Evolutionary conservation across 352 stramenopile genomes (phyloP), one percentile per base, ranked within the genome.

Genomic region (Pythium rishiriense): DNA sequence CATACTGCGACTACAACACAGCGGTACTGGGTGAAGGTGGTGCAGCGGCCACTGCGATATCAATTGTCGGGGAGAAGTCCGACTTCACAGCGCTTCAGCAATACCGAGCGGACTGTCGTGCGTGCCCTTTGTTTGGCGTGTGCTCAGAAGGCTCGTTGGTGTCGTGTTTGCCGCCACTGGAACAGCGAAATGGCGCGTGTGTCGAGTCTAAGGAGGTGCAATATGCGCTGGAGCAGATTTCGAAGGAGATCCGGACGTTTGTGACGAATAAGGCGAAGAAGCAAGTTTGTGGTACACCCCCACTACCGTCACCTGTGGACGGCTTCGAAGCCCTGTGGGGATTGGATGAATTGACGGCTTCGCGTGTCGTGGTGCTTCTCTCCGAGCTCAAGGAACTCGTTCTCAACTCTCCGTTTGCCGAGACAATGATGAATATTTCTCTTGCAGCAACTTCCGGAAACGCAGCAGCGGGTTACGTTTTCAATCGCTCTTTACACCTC

Each of bases 401-500:
- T n/a, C 62, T 70, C 3, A 68, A 66, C 29, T 77, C 72, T 3
- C 68, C 73, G 21, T 85, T 81, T 26, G 72, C 70, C 22, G 76
- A 77, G 42, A 75, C 74, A 17, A 67, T 84, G n/a, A 63, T 68
- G 22, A 68, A 64, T 9, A 58, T 90, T 21, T 68, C 61, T 12
- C 47, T 68, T 3, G 53, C 54, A 0, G 61, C 61, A 26, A 51
- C 39, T 14, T 50, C 61, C 1, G 61, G 61, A 4, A 68, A 63
- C 28, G 45, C 29, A 1, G 70, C 79, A 17, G 71, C 69, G 0
- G 72, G 82, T 14, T 85, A 87, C 26, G 73, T 89, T 5, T 85
- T 89, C 39, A 79, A 80, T 60, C 82, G 82, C 24, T 81, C 82
- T 14, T 46, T 91, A 24, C 74, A 89, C 31, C 63, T 91, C 54